phyloP scores from a whole-genome alignment of 1,284 basidiomycete genomes.

The Melampsora americana region DNA sequence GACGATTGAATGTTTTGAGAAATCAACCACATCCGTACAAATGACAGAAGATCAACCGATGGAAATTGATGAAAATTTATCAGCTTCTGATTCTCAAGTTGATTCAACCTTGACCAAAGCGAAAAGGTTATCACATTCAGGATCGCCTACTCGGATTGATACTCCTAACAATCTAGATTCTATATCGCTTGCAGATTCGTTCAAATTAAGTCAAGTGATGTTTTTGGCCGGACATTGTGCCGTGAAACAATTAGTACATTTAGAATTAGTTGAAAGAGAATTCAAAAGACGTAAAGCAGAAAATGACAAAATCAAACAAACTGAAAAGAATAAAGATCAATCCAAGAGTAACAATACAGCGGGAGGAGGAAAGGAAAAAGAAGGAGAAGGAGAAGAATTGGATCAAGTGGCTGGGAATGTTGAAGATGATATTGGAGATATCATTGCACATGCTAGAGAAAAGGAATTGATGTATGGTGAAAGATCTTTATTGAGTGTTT shows the following conservation, averaged over 20 bases:
- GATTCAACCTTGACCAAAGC: background rate
- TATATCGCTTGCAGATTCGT: constrained; percentile 65
- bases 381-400: constrained; percentile 68
- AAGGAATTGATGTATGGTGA: constrained; percentile 80
- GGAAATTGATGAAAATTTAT: background rate
- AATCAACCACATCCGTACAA: constrained; percentile 37
- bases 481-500: constrained; percentile 76
- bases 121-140: constrained; percentile 30
- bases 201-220: constrained; percentile 81
- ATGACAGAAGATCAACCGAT: background rate
- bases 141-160: too few relatives aligned
- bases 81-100: background rate
- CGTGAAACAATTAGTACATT: constrained; percentile 94
- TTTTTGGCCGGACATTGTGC: constrained; percentile 95
- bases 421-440: constrained; percentile 91
- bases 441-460: constrained; percentile 77
- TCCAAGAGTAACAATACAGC: constrained; percentile 1
- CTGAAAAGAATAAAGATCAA: constrained; percentile 17
- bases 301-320: constrained; percentile 60
- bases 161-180: constrained; percentile 53
- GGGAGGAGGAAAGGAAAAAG: constrained; percentile 61
- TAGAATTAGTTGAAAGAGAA: constrained; percentile 94
- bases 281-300: constrained; percentile 95
- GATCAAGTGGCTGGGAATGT: constrained; percentile 97
- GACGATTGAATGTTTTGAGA: constrained; percentile 68